Base-by-base conservation (phyloP, 306 rosid species). In the Citrullus mucosospermus region DNA sequence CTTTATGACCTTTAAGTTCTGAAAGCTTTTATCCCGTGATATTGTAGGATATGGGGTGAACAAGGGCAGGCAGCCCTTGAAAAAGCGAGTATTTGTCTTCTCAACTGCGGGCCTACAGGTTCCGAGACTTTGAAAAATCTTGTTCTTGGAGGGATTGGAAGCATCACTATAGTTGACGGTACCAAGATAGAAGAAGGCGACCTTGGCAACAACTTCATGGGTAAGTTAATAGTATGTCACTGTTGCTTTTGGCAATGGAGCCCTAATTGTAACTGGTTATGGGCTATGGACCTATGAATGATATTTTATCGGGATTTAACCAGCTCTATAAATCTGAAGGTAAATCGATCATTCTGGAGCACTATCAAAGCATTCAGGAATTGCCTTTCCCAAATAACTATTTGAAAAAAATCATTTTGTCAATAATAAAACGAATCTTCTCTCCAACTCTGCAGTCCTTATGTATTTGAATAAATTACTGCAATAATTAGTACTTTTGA, bases 31-130 rank as follows among this genome's bases (percentile, higher is more conserved):
- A 36, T 34, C 2, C 41, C 17, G 15, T 38, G 50, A 56, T 34
- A 56, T 16, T 36, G 79, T 57, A 77, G 80, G 43, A 77, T 57
- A 4, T 77, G 80, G 80, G 80, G 70, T 4, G 68, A 77, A 22
- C 80, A 77, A 60, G 80, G 80, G 56, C 80, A 59, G 69, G 39
- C 70, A 43, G 70, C 80, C 17, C 80, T 77, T 38, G 80, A 77
- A 92, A 89, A 89, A 77, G 92, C 97, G 66, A 93, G 90, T 76
- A 85, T 93, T 73, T 93, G 98, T 85, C 83, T 91, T 65, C 96
- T 95, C 61, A 95, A 95, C 79, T 92, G 97, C 60, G 98, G 99
- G 60, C 99, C 99, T 69, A 95, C 99, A 12, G 99, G 99, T 70
- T 92, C 99, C 28, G 99, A 95, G 85, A 86, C 98, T 41, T 86